Evolutionary conservation across 2,329 filamentous ascomycete genomes (phyloP).

Genomic region (Talaromyces sp.): DNA sequence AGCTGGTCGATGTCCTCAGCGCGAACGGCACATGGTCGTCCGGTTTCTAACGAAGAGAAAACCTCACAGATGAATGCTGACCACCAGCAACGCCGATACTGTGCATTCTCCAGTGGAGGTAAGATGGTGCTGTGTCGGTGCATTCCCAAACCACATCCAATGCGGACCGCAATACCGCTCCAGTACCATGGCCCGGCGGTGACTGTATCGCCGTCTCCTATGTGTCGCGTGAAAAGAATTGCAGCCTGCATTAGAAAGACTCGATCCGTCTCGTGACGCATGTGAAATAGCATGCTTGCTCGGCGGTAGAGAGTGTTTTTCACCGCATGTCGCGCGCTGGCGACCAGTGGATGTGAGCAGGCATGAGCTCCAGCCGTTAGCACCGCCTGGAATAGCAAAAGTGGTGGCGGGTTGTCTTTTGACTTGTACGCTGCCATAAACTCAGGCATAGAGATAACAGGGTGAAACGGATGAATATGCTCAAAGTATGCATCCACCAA

Average conservation of each 20-base stretch:
- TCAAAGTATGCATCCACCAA: conserved; percentile 28
- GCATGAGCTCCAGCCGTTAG: conserved; percentile 28
- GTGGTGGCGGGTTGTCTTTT: conserved; percentile 23
- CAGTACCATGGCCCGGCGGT: conserved; percentile 27
- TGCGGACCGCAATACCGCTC: conserved; percentile 27
- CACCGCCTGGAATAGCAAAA: conserved; percentile 29
- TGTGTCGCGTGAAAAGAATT: conserved; percentile 28
- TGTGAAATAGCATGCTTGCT: conserved; percentile 27
- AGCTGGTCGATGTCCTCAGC: neutral
- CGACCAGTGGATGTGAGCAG: conserved; percentile 24
- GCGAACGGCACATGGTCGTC: conserved; percentile 11
- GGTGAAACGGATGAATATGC: conserved; percentile 28
- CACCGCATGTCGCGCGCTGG: conserved; percentile 21
- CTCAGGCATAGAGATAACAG: conserved; percentile 25
- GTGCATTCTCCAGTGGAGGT: neutral
- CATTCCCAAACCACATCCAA: conserved; percentile 28
- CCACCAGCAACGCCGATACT: conserved; percentile 16
- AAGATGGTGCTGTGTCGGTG: conserved; percentile 21
- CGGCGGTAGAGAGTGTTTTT: conserved; percentile 27
- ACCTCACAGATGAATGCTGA: conserved; percentile 13
- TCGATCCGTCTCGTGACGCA: conserved; percentile 28
- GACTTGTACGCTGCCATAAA: conserved; percentile 21
- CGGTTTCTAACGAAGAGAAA: conserved; percentile 8
- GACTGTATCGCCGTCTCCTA: conserved; percentile 24
- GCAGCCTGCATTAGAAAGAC: conserved; percentile 27